Conservation (phyloP, 768 basidiomycete species). For the Tephrocybe sp. region DNA sequence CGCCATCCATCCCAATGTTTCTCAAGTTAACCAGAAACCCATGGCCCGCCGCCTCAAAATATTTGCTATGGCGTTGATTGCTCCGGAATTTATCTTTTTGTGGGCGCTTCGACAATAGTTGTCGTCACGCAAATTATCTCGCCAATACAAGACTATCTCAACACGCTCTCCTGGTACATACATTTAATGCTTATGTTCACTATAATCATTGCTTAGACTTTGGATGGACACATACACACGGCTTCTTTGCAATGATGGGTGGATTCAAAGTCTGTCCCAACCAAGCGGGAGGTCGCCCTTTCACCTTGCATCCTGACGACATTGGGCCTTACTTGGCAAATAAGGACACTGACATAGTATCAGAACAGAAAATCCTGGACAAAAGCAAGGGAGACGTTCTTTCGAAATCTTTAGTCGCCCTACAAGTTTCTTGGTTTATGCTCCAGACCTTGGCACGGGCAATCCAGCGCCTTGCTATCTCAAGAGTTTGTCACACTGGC, state of each 20-base stretch:
- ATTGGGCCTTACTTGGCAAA: background rate
- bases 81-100: constrained; percentile 19
- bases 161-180: background rate
- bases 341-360: constrained; percentile 7
- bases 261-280: constrained; percentile 19
- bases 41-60: constrained; percentile 2
- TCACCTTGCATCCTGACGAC: background rate
- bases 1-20: constrained; percentile 25
- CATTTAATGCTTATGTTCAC: background rate
- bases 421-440: constrained; percentile 29
- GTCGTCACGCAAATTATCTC: constrained; percentile 14
- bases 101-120: constrained; percentile 21
- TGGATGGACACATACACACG: constrained; percentile 22
- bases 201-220: constrained; percentile 2
- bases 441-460: constrained; percentile 25
- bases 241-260: constrained; percentile 26
- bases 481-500: constrained; percentile 28
- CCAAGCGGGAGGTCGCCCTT: background rate
- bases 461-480: constrained; percentile 19
- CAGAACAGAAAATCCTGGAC: constrained; percentile 21
- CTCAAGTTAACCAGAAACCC: background rate
- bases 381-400: constrained; percentile 24
- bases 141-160: background rate
- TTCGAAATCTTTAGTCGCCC: constrained; percentile 20
- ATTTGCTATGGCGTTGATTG: constrained; percentile 18